Evolutionary conservation across 2,329 filamentous ascomycete species (phyloP).

Genomic region (Paecilomyces formosus): DNA sequence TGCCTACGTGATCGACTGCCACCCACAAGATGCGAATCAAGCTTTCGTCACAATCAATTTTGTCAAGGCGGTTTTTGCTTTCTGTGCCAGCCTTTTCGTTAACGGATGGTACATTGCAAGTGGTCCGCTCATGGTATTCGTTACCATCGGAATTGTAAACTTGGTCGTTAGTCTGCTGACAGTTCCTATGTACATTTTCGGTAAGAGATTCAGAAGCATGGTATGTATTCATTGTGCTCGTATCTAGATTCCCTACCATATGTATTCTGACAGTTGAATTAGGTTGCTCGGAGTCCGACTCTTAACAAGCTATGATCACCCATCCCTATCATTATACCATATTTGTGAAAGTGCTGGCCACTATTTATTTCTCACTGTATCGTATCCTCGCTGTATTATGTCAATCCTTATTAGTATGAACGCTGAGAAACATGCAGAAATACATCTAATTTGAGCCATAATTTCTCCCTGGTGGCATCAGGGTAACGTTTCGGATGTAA

Average conservation of each 20-base stretch:
- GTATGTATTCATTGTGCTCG: conserved; percentile 8
- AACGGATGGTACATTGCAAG: conserved; percentile 19
- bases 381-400: background rate
- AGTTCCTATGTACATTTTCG: conserved; percentile 20
- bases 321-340: background rate
- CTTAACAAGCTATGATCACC: background rate
- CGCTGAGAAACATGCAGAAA: too few relatives aligned
- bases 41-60: conserved; percentile 38
- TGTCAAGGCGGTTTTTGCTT: conserved; percentile 30
- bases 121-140: conserved; percentile 14
- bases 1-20: conserved; percentile 36
- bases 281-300: background rate
- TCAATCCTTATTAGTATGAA: too few relatives aligned
- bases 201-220: conserved; percentile 23
- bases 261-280: background rate
- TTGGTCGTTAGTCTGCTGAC: conserved; percentile 10
- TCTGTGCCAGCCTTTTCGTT: conserved; percentile 17
- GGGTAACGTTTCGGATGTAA: too few relatives aligned
- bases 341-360: background rate
- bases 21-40: conserved; percentile 31
- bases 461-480: too few relatives aligned
- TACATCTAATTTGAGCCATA: too few relatives aligned
- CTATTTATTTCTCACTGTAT: background rate
- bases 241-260: background rate
- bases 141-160: conserved; percentile 4